phyloP scores from a whole-genome alignment of 176 grass and related monocot species.

The Aegilops bicornis region DNA sequence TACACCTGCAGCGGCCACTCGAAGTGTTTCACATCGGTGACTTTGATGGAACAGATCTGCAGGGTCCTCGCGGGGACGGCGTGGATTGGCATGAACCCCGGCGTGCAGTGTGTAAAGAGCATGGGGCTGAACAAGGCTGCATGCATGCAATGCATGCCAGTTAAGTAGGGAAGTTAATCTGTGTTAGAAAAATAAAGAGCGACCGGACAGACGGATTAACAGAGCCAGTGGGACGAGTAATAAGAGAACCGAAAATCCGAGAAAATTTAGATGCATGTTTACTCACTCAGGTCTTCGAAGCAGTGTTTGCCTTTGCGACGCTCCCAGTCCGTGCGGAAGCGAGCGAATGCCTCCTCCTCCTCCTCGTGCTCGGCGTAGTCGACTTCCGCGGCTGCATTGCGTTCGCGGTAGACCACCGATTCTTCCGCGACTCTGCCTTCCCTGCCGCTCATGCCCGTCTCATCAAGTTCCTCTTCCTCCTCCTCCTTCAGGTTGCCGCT shows the following conservation, averaged over 20 bases:
- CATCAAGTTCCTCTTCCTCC: not conserved
- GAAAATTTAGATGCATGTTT: not conserved
- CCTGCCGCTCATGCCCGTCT: no score
- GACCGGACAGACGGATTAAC: no score
- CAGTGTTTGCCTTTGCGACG: not conserved
- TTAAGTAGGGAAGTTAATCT: not conserved
- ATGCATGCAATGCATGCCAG: not conserved
- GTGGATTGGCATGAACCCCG: not conserved
- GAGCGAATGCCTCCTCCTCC: not conserved
- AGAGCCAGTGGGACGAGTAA: not conserved
- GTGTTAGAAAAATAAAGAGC: not conserved
- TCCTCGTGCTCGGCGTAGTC: no score
- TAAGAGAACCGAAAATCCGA: not conserved
- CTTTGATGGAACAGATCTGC: not conserved
- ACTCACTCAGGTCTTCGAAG: not conserved
- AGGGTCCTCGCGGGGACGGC: not conserved
- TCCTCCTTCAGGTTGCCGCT: not conserved
- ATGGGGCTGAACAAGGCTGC: not conserved
- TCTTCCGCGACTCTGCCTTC: no score
- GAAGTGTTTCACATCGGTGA: not conserved
- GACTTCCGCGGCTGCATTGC: not conserved
- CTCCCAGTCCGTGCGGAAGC: not conserved
- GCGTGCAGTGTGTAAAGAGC: not conserved
- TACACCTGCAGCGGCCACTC: not conserved
- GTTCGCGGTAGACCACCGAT: not conserved